A percentile compares a stretch with the other conserved stretches of the same genome.
Evolutionary conservation across 2,329 filamentous ascomycete species (phyloP).

Genomic region (Sporothrix protearum): DNA sequence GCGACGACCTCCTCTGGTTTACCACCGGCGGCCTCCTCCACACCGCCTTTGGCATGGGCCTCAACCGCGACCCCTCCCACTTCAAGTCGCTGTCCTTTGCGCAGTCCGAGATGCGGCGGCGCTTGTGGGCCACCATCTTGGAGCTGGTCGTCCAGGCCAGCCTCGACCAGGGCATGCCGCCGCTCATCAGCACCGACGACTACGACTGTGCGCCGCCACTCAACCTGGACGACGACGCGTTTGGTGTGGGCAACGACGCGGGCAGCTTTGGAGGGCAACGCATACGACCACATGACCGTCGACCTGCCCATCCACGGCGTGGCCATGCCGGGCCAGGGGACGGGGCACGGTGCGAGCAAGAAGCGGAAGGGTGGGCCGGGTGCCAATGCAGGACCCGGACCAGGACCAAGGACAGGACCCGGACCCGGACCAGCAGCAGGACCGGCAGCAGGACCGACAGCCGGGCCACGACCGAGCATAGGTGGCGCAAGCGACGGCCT

Average conservation of each 20-base stretch:
- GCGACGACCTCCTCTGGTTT: slow-evolving; percentile 52
- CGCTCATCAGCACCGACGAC: slow-evolving; percentile 45
- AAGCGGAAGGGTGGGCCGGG: background rate
- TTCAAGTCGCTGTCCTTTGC: slow-evolving; percentile 48
- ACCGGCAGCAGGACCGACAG: background rate
- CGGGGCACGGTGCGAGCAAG: background rate
- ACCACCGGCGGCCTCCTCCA: slow-evolving; percentile 49
- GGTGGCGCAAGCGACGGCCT: background rate
- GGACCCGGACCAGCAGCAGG: background rate
- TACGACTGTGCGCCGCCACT: slow-evolving; percentile 50
- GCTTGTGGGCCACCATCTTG: slow-evolving; percentile 55
- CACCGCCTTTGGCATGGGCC: slow-evolving; percentile 55
- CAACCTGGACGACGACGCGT: slow-evolving; percentile 52
- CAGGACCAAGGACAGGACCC: background rate
- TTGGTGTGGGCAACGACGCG: slow-evolving; percentile 36
- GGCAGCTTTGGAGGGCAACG: background rate
- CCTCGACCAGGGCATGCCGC: slow-evolving; percentile 50
- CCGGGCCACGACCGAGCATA: background rate
- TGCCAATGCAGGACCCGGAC: background rate
- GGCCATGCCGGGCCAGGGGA: slow-evolving; percentile 1
- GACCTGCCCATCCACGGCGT: slow-evolving; percentile 13
- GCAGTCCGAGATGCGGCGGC: slow-evolving; percentile 51
- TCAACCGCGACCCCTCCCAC: slow-evolving; percentile 54
- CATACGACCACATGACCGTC: background rate
- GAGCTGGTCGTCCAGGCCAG: slow-evolving; percentile 53